phyloP scores from a whole-genome alignment of 177 flowering plant genomes.

The Vitis hybrid region DNA sequence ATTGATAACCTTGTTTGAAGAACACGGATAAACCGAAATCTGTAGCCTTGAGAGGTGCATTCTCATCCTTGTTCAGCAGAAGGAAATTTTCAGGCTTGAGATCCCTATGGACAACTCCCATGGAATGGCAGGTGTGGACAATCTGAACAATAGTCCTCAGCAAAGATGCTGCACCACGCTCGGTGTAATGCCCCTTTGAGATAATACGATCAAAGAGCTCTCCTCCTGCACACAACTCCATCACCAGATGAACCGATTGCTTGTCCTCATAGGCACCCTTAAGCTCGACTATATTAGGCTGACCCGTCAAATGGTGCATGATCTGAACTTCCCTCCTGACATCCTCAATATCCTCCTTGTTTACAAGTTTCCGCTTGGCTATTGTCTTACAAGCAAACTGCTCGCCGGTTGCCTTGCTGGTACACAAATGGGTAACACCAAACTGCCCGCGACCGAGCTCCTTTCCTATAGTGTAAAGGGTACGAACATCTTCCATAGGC shows the following conservation, averaged over 20 bases:
- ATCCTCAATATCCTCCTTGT: conserved; percentile 77
- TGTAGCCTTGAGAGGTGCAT: conserved; percentile 78
- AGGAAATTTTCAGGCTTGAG: conserved; percentile 90
- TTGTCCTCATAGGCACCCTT: conserved; percentile 81
- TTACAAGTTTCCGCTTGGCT: conserved; percentile 64
- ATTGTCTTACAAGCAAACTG: conserved; percentile 79
- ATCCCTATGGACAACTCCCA: conserved; percentile 89
- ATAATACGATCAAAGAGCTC: conserved; percentile 82
- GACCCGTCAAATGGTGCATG: conserved; percentile 79
- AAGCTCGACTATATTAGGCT: conserved; percentile 79
- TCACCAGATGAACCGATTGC: conserved; percentile 73
- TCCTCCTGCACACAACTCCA: conserved; percentile 89
- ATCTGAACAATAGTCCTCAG: conserved; percentile 74
- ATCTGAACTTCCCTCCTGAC: conserved; percentile 82
- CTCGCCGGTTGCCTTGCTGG: conserved; percentile 57
- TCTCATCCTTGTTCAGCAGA: conserved; percentile 59
- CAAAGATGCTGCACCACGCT: conserved; percentile 73
- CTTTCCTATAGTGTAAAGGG: conserved; percentile 56
- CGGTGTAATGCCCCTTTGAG: conserved; percentile 80
- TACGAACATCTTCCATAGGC: conserved; percentile 74
- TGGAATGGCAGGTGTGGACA: conserved; percentile 79
- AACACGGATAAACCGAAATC: conserved; percentile 87
- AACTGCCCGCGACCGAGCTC: conserved; percentile 87
- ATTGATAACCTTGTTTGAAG: conserved; percentile 62
- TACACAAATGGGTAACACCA: conserved; percentile 73